Base-by-base conservation (phyloP, 1,284 basidiomycete genomes). In the Mycena sp. region DNA sequence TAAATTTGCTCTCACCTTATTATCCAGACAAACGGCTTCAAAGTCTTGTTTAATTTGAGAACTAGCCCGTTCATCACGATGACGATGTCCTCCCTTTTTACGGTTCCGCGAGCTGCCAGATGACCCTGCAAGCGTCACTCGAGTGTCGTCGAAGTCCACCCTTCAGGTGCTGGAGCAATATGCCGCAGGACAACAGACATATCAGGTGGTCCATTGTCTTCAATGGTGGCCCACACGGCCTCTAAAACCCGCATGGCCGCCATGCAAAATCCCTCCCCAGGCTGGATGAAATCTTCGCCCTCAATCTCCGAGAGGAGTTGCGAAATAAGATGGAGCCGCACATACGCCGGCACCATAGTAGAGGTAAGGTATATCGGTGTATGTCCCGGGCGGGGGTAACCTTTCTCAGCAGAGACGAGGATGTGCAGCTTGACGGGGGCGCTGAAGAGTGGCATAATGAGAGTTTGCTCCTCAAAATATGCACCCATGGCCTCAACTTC, bases 321-420 rank as follows among this genome's bases (percentile, higher is more conserved):
- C 3, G 87, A 85, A n/a, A 95, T 84, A 17, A 98, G 83, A 70
- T 97, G 89, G 0, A 98, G 85, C 32, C 94, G 89, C 65, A 98
- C 82, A 75, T 98, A 98, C 0, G 94, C 85, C 0, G 96, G 87
- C 6, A 93, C 80, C 0, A 85, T 85, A 0, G 78, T 73, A 1
- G 94, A 95, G 0, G 90, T 85, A 60, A 98, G 77, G 73, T 90
- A 96, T 75, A 96, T 87, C 0, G 95, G 94, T 6, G 87, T 81
- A 63, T 83, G 82, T 4, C 80, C 80, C 45, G 81, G 73, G 37
- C 85, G 80, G 16, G 89, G 85, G 72, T 89, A 89, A 5, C 79
- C 73, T 57, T 83, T 81, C n/a, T 80, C 73, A 1, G 77, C 65
- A 51, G 89, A 85, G 35, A 88, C 80, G 32, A 92, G 74, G 61